These are phyloP conservation scores for Claviceps sp. DNA, from an alignment of 2,329 filamentous ascomycete genomes.

Conservation along the genomic window DNA sequence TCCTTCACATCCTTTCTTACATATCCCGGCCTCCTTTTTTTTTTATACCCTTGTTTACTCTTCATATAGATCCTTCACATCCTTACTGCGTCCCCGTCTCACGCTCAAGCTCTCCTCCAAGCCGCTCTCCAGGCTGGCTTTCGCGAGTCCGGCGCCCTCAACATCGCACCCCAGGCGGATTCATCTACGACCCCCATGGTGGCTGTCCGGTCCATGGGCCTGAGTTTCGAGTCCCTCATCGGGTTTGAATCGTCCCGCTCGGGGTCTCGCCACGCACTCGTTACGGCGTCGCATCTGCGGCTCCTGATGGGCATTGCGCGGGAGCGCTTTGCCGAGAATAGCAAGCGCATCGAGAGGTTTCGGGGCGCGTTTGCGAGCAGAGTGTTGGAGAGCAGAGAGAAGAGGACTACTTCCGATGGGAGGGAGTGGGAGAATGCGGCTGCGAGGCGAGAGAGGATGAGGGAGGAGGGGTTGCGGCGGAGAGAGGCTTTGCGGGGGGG, in stretches of 20 bases:
- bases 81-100: constrained; percentile 57
- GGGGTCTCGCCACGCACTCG: constrained; percentile 32
- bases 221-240: constrained; percentile 70
- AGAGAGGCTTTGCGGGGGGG: constrained; percentile 28
- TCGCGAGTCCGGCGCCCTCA: constrained; percentile 76
- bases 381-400: constrained; percentile 14
- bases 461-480: constrained; percentile 41
- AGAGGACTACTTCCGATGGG: constrained; percentile 20
- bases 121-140: constrained; percentile 75
- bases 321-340: constrained; percentile 58
- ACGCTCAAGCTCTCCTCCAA: constrained; percentile 63
- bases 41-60: too few species aligned
- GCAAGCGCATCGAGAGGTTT: constrained; percentile 54
- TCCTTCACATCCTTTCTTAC: too few species aligned
- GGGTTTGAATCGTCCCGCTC: constrained; percentile 33
- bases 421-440: constrained; percentile 42
- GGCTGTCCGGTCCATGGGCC: constrained; percentile 70
- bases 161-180: constrained; percentile 30
- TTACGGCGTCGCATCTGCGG: constrained; percentile 53
- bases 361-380: constrained; percentile 30
- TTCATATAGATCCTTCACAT: constrained; percentile 68
- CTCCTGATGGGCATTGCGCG: constrained; percentile 59
- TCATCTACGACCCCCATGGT: constrained; percentile 52
- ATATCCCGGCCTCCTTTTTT: too few species aligned
- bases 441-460: constrained; percentile 40